Conservation (phyloP, 371 early-diverging fungal species). For the Syncephalis plumigaleata region DNA sequence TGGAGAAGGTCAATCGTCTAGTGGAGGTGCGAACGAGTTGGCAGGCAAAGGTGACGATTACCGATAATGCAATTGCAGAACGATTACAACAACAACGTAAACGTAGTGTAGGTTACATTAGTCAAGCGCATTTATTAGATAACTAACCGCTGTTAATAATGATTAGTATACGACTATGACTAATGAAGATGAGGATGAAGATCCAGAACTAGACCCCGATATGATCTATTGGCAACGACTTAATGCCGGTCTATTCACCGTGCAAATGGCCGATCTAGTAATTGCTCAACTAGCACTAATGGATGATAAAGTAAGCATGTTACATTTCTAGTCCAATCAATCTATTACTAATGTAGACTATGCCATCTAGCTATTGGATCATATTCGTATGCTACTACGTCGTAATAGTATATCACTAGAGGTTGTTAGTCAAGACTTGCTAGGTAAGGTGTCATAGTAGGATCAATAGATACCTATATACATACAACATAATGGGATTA, state of each 20-base stretch:
- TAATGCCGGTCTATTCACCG: conserved; percentile 64
- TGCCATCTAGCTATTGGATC: neutral
- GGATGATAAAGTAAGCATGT: conserved; percentile 9
- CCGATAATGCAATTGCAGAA: conserved; percentile 19
- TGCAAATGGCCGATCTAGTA: conserved; percentile 55
- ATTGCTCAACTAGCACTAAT: conserved; percentile 41
- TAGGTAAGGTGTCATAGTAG: too few relatives aligned
- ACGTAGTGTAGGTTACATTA: too few relatives aligned
- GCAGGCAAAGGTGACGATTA: conserved; percentile 29
- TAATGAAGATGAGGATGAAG: conserved; percentile 28
- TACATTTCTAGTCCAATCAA: neutral
- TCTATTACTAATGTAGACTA: neutral
- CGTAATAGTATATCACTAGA: neutral
- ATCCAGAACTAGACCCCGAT: conserved; percentile 33
- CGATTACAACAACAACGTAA: conserved; percentile 9
- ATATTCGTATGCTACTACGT: neutral
- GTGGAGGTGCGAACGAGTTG: conserved; percentile 55
- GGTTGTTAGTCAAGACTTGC: neutral
- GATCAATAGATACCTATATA: too few relatives aligned
- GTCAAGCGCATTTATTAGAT: too few relatives aligned
- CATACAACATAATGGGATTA: too few relatives aligned
- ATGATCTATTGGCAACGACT: conserved; percentile 31
- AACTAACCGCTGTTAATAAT: neutral
- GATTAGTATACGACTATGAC: conserved; percentile 2
- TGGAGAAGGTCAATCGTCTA: conserved; percentile 58